Evolutionary conservation across 768 basidiomycete species (phyloP).

Genomic region (Trametes villosa): DNA sequence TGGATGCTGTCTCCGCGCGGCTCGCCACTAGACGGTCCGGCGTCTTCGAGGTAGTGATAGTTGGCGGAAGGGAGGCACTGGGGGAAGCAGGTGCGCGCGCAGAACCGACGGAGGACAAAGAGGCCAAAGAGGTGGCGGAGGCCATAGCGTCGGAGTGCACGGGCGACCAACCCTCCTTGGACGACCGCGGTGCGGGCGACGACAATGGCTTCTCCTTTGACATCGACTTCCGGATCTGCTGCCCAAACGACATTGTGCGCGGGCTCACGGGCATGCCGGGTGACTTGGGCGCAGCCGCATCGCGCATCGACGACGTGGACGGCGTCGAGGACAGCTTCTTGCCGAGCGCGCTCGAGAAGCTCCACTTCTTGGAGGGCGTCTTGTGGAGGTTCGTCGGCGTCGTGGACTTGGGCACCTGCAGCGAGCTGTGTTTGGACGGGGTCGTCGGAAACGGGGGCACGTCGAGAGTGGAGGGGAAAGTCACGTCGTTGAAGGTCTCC

Average conservation of each 20-base stretch:
- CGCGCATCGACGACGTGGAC: conserved; percentile 57
- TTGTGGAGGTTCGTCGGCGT: conserved; percentile 47
- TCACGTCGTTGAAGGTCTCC: conserved; percentile 49
- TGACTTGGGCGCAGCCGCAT: conserved; percentile 46
- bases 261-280: conserved; percentile 67
- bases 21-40: conserved; percentile 65
- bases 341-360: conserved; percentile 85
- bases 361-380: conserved; percentile 96
- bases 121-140: conserved; percentile 76
- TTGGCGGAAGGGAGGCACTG: conserved; percentile 30
- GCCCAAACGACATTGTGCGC: conserved; percentile 66
- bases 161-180: conserved; percentile 57
- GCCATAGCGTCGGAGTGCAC: conserved; percentile 76
- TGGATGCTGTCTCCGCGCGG: conserved; percentile 77
- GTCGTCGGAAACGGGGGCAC: conserved; percentile 47
- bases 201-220: conserved; percentile 67
- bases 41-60: conserved; percentile 55
- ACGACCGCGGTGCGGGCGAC: conserved; percentile 47
- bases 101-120: conserved; percentile 75
- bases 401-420: conserved; percentile 32
- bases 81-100: conserved; percentile 49
- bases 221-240: conserved; percentile 67
- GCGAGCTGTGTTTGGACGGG: conserved; percentile 32
- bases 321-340: conserved; percentile 72
- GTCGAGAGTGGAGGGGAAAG: conserved; percentile 55